Evolutionary conservation across 805 yeast genomes (phyloP).

Genomic region (Lipomyces starkeyi): DNA sequence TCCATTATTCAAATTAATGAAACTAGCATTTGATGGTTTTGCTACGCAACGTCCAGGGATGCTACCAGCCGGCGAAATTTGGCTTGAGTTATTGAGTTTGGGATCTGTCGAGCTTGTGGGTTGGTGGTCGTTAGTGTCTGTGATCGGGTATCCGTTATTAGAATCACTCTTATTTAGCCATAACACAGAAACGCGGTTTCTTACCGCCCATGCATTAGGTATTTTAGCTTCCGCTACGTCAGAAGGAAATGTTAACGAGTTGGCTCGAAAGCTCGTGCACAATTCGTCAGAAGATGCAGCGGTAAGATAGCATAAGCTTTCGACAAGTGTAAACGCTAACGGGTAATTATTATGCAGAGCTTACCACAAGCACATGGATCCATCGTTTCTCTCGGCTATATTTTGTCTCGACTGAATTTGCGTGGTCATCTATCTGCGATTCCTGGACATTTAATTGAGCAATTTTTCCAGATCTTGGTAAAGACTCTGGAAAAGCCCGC

Average conservation of each 20-base stretch:
- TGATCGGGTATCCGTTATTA: constrained; percentile 23
- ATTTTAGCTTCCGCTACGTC: constrained; percentile 30
- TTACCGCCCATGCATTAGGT: constrained; percentile 56
- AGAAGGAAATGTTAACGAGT: neutral
- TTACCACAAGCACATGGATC: constrained; percentile 30
- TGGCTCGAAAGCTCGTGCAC: constrained; percentile 9
- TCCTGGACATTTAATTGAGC: constrained; percentile 53
- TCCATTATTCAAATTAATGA: constrained; percentile 11
- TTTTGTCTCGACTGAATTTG: constrained; percentile 55
- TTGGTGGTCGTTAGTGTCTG: constrained; percentile 12
- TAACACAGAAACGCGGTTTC: constrained; percentile 37
- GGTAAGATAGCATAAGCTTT: neutral
- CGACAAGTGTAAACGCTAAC: neutral
- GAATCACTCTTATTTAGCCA: constrained; percentile 25
- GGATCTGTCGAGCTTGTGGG: constrained; percentile 38
- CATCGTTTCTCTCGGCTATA: constrained; percentile 51
- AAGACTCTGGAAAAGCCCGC: constrained; percentile 13
- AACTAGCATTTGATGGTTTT: constrained; percentile 17
- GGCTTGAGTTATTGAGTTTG: constrained; percentile 43
- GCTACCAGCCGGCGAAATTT: constrained; percentile 37
- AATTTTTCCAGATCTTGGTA: constrained; percentile 57
- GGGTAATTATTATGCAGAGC: constrained; percentile 10
- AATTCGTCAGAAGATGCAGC: neutral
- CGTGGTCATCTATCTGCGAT: constrained; percentile 46
- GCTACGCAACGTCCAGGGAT: constrained; percentile 22